Evolutionary conservation across 495 filamentous ascomycete species (phyloP).

Genomic region (Penicillium simplicissimum): DNA sequence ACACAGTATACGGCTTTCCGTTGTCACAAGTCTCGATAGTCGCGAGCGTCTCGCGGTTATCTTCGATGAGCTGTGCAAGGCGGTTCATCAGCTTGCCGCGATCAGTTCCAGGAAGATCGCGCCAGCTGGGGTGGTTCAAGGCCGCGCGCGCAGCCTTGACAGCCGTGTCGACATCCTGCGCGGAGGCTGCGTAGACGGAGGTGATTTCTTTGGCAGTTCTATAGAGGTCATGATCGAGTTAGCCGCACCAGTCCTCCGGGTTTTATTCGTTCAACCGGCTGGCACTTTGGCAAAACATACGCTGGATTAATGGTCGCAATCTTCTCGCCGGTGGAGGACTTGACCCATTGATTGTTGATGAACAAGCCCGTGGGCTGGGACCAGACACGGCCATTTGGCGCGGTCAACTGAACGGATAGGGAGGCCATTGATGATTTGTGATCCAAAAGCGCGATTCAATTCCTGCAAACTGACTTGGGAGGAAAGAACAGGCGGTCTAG

Average conservation of each 20-base stretch:
- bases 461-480: not conserved
- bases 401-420: constrained; percentile 30
- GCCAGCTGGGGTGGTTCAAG: constrained; percentile 76
- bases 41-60: constrained; percentile 70
- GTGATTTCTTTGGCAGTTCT: constrained; percentile 76
- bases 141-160: constrained; percentile 81
- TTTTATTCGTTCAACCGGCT: not conserved
- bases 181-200: constrained; percentile 77
- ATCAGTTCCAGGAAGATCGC: constrained; percentile 66
- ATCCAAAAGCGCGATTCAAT: not conserved
- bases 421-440: constrained; percentile 20
- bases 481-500: constrained; percentile 14
- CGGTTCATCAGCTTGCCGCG: constrained; percentile 74
- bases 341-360: constrained; percentile 93
- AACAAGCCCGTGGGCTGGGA: constrained; percentile 78
- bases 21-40: constrained; percentile 95
- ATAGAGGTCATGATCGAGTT: not conserved
- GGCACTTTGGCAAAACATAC: constrained; percentile 43
- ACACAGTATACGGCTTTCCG: constrained; percentile 78
- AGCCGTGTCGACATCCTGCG: constrained; percentile 77
- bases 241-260: not conserved
- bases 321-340: constrained; percentile 67
- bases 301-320: constrained; percentile 81
- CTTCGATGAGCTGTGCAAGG: constrained; percentile 69
- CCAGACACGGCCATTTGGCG: constrained; percentile 80